These are phyloP conservation scores for Oryza officinalis DNA, from an alignment of 176 grass and related monocot genomes.

Conservation along the genomic window DNA sequence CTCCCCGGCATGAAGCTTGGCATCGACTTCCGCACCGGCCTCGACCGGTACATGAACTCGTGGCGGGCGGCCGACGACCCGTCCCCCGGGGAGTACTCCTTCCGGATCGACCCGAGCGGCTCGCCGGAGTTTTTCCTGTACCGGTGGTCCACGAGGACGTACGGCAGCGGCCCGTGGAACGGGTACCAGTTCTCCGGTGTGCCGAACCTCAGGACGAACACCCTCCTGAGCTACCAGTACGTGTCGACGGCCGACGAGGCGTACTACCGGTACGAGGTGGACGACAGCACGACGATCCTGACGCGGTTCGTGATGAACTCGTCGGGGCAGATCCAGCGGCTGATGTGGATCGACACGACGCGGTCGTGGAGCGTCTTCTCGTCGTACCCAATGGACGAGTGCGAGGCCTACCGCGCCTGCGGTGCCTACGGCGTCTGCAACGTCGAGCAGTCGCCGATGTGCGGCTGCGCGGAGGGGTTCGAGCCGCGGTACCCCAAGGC, in stretches of 20 bases:
- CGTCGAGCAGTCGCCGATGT: slow-evolving; percentile 31
- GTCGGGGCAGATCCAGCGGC: slow-evolving; percentile 41
- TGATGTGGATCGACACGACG: slow-evolving; percentile 42
- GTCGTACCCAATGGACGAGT: slow-evolving; percentile 55
- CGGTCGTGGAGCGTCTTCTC: slow-evolving; percentile 49
- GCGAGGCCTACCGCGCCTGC: slow-evolving; percentile 55
- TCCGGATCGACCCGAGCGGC: slow-evolving; percentile 43
- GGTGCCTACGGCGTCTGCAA: slow-evolving; percentile 56
- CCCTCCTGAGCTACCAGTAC: slow-evolving; percentile 42
- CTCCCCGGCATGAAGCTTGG: slow-evolving; percentile 56
- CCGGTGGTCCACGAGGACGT: background rate
- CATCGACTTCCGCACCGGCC: slow-evolving; percentile 22
- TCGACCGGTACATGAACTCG: slow-evolving; percentile 38
- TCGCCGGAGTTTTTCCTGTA: slow-evolving; percentile 46
- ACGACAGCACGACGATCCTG: background rate
- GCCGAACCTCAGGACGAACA: slow-evolving; percentile 41
- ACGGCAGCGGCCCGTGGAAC: slow-evolving; percentile 63
- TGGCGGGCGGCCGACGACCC: slow-evolving; percentile 50
- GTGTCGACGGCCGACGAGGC: slow-evolving; percentile 29
- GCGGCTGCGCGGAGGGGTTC: slow-evolving; percentile 53
- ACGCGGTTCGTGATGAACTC: slow-evolving; percentile 49
- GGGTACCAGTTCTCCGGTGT: slow-evolving; percentile 45
- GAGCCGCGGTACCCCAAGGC: slow-evolving; percentile 30
- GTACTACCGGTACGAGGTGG: slow-evolving; percentile 42
- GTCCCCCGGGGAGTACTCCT: slow-evolving; percentile 34